phyloP scores from a whole-genome alignment of 371 early-diverging fungal species.

The Rhizopus arrhizus region DNA sequence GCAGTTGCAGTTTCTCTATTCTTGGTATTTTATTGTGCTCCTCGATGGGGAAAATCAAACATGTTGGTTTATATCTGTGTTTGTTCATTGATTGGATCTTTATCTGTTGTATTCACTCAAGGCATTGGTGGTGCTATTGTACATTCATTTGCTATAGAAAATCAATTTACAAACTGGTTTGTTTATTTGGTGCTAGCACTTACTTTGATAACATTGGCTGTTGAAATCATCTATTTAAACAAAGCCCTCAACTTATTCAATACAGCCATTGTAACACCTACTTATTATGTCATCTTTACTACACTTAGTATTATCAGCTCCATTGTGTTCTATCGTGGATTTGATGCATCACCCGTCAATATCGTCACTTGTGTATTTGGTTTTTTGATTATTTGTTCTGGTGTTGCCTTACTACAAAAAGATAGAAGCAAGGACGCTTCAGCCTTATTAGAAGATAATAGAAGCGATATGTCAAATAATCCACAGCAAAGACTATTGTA shows the following conservation, averaged over 20 bases:
- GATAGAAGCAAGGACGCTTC: slow-evolving; percentile 16
- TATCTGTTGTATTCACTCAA: slow-evolving; percentile 92
- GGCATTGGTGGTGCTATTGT: slow-evolving; percentile 90
- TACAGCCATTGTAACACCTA: slow-evolving; percentile 88
- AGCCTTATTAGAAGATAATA: slow-evolving; percentile 28
- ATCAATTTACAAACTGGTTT: slow-evolving; percentile 87
- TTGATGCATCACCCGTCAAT: slow-evolving; percentile 74
- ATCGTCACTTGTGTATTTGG: slow-evolving; percentile 88
- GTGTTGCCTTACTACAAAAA: slow-evolving; percentile 46
- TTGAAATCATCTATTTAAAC: slow-evolving; percentile 95
- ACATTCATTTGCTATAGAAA: slow-evolving; percentile 79
- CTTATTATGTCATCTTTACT: slow-evolving; percentile 94
- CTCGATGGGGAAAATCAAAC: slow-evolving; percentile 82
- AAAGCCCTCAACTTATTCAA: slow-evolving; percentile 93
- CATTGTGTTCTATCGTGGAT: slow-evolving; percentile 86
- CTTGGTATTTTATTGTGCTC: slow-evolving; percentile 80
- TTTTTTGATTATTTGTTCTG: slow-evolving; percentile 82
- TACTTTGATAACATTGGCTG: slow-evolving; percentile 76
- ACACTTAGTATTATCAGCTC: slow-evolving; percentile 89
- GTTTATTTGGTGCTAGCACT: slow-evolving; percentile 80
- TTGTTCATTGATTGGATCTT: slow-evolving; percentile 86
- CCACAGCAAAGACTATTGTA: slow-evolving; percentile 14
- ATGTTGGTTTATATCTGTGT: slow-evolving; percentile 86
- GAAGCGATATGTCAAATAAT: slow-evolving; percentile 3
- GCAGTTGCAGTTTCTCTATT: slow-evolving; percentile 59